Base-by-base conservation (phyloP, 352 stramenopile genomes). In the Aphanomyces cochlioides region DNA sequence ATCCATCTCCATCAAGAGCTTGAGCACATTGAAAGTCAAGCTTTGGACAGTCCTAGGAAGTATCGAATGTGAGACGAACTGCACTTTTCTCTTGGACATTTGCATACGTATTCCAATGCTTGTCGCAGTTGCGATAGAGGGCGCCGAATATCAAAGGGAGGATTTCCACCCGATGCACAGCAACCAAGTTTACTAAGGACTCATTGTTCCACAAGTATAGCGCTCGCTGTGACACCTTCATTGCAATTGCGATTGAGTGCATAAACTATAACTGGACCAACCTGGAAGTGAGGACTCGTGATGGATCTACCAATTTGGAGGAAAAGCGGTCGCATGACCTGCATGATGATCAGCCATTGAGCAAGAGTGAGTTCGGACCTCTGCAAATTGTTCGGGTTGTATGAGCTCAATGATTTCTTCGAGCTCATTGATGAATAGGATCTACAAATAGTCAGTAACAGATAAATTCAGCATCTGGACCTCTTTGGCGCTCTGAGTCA, bases 131-230 rank as follows among this genome's bases (percentile, higher is more conserved):
- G 40, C 75, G 77, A 40, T 74, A 79, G 12, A 92, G 73, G 4
- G 75, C 60, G 21, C 75, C 72, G 65, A 96, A 97, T 61, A 98
- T 92, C 43, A 95, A 79, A 8, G 92, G 92, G 5, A 98, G 78
- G 4, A 98, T 80, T 37, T 82, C 80, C 37, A 82, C 76, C 4
- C 89, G 82, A 73, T 96, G 87, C 37, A 93, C 72, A 57, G 88
- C 77, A 17, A 84, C 90, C 3, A 97, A 74, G 37, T 90, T 94
- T 17, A 98, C 95, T 47, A 99, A 89, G 66, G 98, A 92, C 73
- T 98, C 95, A 69, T 98, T 99, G 82, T 99, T 99, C 97, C 97
- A 99, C 69, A 99, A 90, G 84, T 98, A 99, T 67, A 99, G 83
- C 34, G 96, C 92, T 45, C 97, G 90, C 80, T 99, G 96, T 36